Evolutionary conservation across 2,329 filamentous ascomycete species (phyloP).

Genomic region (Penicillium expansum): DNA sequence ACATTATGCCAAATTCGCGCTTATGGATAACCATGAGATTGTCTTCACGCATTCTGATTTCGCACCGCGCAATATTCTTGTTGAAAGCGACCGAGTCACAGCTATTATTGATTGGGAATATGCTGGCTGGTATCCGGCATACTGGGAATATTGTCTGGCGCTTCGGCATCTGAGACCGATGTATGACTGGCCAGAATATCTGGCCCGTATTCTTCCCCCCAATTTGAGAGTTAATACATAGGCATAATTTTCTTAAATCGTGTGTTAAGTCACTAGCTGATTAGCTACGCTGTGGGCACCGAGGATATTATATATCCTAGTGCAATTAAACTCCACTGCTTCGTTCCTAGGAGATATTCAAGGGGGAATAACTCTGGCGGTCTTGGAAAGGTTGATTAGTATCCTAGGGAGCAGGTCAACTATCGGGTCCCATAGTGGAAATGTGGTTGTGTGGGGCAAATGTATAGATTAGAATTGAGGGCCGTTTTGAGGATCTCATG

Average conservation of each 20-base stretch:
- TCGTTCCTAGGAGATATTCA: no score
- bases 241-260: background rate
- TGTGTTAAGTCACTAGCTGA: background rate
- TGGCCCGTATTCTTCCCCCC: slow-evolving; percentile 14
- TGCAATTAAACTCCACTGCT: no score
- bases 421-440: no score
- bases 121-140: slow-evolving; percentile 18
- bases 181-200: slow-evolving; percentile 16
- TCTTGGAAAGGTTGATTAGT: no score
- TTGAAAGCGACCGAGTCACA: slow-evolving; percentile 13
- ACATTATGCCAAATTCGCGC: slow-evolving; percentile 18
- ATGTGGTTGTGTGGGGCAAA: no score
- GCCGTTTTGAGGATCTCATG: no score
- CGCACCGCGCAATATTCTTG: slow-evolving; percentile 18
- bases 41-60: slow-evolving; percentile 21
- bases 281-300: background rate
- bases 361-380: no score
- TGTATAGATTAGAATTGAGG: no score
- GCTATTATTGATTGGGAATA: slow-evolving; percentile 20
- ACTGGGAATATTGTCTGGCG: slow-evolving; percentile 18
- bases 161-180: slow-evolving; percentile 10
- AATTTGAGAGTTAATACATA: slow-evolving; percentile 3
- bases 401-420: no score
- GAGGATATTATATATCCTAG: no score
- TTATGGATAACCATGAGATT: slow-evolving; percentile 16